Evolutionary conservation across 495 filamentous ascomycete genomes (phyloP), one percentile per base, ranked within the genome.

Genomic region (Corynascus novoguineensis): DNA sequence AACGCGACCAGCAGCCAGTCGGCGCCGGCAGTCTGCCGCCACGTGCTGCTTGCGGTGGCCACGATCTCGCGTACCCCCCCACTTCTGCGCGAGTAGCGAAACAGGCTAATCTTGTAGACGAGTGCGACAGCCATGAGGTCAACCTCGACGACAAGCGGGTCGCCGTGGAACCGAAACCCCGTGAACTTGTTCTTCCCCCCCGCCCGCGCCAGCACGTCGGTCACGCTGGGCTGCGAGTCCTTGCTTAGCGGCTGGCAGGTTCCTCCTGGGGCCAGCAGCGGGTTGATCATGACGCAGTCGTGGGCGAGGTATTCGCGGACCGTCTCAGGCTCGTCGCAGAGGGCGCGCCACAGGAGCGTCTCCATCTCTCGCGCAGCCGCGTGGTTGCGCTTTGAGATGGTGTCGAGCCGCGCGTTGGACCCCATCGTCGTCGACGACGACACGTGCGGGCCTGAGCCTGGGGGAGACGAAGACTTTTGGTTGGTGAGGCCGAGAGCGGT

Each of bases 301-400:
- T 66, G 61, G 22, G 68, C 68, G 42, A 71, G 44, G 65, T 72
- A 72, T 17, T 72, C 68, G 14, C 58, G 58, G 0, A 67, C 63
- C 1, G 60, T 38, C 27, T 65, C 61, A 40, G 66, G 66, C 27
- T 62, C 58, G 67, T 72, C 68, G 65, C 63, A 67, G 10, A 72
- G 56, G 14, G 68, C 65, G 50, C 70, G 67, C 70, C 70, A 72
- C 10, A 72, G 57, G 0, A 71, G 53, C 3, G 65, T 70, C 53
- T 72, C 70, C 48, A 67, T 60, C 53, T 72, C 68, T 28, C 47
- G 52, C 11, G 66, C 70, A n/a, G 67, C 58, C 17, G 62, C 62
- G 57, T 72, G 62, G 68, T 72, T 72, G 62, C 70, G 70, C 60
- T 69, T 66, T 41, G 58, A 64, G 60, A 72, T 72, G 59, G 70